These are phyloP conservation scores for Gynochthodes officinalis DNA, from an alignment of 257 asterid species.

Conservation along the genomic window DNA sequence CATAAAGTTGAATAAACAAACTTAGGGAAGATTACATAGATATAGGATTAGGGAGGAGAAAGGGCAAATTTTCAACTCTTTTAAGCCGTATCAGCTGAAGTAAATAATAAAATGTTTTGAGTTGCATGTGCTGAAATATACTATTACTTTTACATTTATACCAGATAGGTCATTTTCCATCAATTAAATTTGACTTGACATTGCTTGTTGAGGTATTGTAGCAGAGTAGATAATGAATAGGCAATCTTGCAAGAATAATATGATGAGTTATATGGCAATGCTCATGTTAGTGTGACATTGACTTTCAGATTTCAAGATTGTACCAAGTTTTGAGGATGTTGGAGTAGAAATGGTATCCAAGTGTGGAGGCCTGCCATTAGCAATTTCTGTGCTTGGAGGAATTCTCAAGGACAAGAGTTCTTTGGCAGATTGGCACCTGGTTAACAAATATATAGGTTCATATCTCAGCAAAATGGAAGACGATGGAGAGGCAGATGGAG, in stretches of 20 bases:
- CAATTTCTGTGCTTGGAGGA: slow-evolving; percentile 43
- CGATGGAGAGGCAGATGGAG: not conserved
- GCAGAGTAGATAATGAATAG: not conserved
- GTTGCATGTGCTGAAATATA: not conserved
- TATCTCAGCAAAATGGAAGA: not conserved
- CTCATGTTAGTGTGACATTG: not conserved
- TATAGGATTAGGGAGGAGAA: too few relatives aligned
- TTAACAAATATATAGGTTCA: not conserved
- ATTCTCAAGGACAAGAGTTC: slow-evolving; percentile 18
- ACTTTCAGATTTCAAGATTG: not conserved
- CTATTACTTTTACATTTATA: too few relatives aligned
- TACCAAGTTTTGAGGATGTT: not conserved
- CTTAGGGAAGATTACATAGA: too few relatives aligned
- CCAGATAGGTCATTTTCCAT: not conserved
- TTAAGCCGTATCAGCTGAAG: too few relatives aligned
- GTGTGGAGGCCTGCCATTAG: slow-evolving; percentile 41
- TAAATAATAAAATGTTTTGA: too few relatives aligned
- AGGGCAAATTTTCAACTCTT: too few relatives aligned
- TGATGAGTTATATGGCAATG: not conserved
- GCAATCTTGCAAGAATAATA: not conserved
- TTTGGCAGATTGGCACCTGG: slow-evolving; percentile 9
- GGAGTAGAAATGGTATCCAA: slow-evolving; percentile 16
- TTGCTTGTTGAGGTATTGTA: not conserved
- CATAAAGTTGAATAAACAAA: not conserved
- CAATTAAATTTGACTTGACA: too few relatives aligned